Base-by-base conservation (phyloP, 805 yeast genomes). In the Wilhelminamyces savonicus region DNA sequence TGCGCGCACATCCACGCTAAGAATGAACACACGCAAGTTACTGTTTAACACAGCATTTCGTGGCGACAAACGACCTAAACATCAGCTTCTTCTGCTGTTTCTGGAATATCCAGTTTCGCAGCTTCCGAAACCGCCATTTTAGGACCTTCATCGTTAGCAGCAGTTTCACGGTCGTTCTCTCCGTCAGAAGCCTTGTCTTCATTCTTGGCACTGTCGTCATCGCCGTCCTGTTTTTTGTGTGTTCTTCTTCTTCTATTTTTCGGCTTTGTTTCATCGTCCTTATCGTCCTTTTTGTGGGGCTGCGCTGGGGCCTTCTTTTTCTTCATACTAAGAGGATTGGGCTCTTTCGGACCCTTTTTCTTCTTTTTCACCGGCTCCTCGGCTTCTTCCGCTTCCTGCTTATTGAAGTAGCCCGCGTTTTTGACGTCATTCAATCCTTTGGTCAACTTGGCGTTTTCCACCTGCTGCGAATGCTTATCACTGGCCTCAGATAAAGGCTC, bases 301-400 rank as follows among this genome's bases (percentile, higher is more conserved):
- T 16, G 19, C 8, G 6, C 29, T 5, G 17, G 20, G 6, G 30
- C 48, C 54, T 72, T 74, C 62, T 78, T 81, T 66, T 81, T 86
- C 61, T 85, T 87, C 30, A 86, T 64, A 60, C 97, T 87, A 44
- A 90, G 62, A 2, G 97, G 97, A 52, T 90, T 90, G 5, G 96
- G 95, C 18, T 72, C 88, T 43, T 77, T 82, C 8, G 86, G 81
- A 3, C 88, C 87, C 44, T 66, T 69, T 55, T 75, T 78, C 51
- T 72, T 67, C 29, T 34, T 23, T 15, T 30, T 38, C 23, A 37
- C 39, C 10, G 46, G 38, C 8, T 48, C 46, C 17, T 34, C 41
- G 14, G 31, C 36, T 10, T 52, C 42, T 21, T 40, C 35, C 19
- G 43, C 39, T 3, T 30, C 41, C 31, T 44, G 31, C n/a, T 65